phyloP scores from a whole-genome alignment of 2,329 filamentous ascomycete species.

The Trichoderma aggressivum region DNA sequence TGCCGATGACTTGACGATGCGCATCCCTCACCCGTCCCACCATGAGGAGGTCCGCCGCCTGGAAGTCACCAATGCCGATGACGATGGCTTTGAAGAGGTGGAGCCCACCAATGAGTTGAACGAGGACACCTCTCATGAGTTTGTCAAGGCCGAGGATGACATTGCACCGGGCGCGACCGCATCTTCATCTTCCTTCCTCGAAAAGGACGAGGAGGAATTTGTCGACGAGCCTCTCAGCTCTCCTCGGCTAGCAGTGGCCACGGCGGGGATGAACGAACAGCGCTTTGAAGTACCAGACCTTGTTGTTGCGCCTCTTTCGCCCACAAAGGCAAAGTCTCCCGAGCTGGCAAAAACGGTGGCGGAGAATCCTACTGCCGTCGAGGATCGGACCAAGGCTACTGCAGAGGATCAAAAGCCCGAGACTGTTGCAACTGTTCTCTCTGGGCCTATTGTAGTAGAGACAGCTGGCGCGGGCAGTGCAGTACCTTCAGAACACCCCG shows the following conservation, averaged over 20 bases:
- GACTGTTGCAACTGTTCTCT: not conserved
- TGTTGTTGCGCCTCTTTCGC: constrained; percentile 56
- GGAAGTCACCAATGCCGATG: constrained; percentile 76
- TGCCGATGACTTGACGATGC: constrained; percentile 61
- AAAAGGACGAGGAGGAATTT: constrained; percentile 67
- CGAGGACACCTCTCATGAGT: constrained; percentile 68
- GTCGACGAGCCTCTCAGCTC: constrained; percentile 75
- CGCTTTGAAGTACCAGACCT: constrained; percentile 55
- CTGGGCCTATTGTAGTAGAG: not conserved
- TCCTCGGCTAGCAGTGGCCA: constrained; percentile 59
- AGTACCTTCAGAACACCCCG: not conserved
- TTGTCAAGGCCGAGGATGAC: constrained; percentile 59
- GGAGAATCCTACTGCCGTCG: not conserved
- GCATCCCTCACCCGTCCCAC: constrained; percentile 45
- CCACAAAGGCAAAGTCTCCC: constrained; percentile 37
- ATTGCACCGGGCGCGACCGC: constrained; percentile 31
- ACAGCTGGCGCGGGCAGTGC: not conserved
- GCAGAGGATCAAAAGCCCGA: not conserved
- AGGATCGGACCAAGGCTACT: not conserved
- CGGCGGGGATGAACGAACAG: constrained; percentile 51
- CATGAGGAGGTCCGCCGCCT: constrained; percentile 64
- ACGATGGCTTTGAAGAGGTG: constrained; percentile 94
- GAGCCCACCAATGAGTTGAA: constrained; percentile 64
- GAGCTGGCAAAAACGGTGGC: not conserved
- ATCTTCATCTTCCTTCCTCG: constrained; percentile 30